phyloP scores from a whole-genome alignment of 306 rosid species.

The Ammopiptanthus mongolicus region DNA sequence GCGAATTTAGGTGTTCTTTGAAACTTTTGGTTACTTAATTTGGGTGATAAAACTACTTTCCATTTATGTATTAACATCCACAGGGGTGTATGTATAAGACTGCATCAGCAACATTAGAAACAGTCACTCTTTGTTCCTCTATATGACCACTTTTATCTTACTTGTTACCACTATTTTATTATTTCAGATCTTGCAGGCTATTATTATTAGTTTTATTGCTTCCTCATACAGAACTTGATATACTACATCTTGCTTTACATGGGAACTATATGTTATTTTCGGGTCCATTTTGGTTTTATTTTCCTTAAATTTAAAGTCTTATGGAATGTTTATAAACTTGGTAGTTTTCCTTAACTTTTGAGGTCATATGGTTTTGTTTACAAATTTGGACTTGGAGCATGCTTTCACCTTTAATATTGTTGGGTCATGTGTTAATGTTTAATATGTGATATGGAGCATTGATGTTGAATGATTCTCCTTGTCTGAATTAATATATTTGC shows the following conservation, averaged over 20 bases:
- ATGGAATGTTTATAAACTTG: neutral
- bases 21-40: neutral
- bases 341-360: neutral
- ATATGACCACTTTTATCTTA: neutral
- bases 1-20: neutral
- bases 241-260: too few species aligned
- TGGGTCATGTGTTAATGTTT: neutral
- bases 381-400: too few species aligned
- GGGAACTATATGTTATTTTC: slow-evolving; percentile 13
- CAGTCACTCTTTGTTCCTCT: neutral
- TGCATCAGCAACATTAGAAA: neutral
- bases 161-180: too few species aligned
- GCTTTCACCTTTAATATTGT: too few species aligned
- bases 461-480: neutral
- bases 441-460: slow-evolving; percentile 6
- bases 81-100: neutral
- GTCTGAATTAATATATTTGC: neutral
- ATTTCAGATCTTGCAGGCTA: too few species aligned
- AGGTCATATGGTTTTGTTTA: too few species aligned
- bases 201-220: too few species aligned
- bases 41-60: neutral
- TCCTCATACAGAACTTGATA: too few species aligned
- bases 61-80: neutral
- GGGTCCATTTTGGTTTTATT: neutral
- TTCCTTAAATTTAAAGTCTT: neutral